These are phyloP conservation scores for Aspergillus sp. DNA, from an alignment of 2,329 filamentous ascomycete genomes.

Conservation along the genomic window DNA sequence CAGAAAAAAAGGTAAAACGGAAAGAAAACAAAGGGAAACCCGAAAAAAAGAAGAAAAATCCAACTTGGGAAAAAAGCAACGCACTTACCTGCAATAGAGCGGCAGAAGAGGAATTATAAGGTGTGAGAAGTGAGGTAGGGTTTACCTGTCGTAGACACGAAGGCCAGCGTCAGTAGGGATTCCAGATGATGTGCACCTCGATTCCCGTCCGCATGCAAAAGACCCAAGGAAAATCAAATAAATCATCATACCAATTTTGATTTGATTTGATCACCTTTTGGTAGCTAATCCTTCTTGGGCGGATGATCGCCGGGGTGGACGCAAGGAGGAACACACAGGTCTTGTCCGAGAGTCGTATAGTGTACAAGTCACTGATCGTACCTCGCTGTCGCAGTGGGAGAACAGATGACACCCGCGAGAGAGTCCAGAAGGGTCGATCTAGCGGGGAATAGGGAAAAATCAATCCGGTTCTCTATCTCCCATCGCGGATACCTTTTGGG, in stretches of 20 bases:
- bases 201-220: conserved; percentile 2
- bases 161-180: too few relatives aligned
- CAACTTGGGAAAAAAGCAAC: background rate
- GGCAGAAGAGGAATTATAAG: background rate
- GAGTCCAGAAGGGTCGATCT: conserved; percentile 19
- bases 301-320: conserved; percentile 20
- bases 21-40: conserved; percentile 4
- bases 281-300: conserved; percentile 12
- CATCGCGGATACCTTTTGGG: background rate
- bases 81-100: background rate
- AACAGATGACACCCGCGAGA: background rate
- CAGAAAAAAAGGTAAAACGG: conserved; percentile 4
- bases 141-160: background rate
- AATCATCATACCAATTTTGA: too few relatives aligned
- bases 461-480: background rate
- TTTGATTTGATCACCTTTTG: too few relatives aligned
- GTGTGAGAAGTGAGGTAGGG: background rate
- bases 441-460: conserved; percentile 7
- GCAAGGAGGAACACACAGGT: conserved; percentile 17
- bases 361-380: too few relatives aligned
- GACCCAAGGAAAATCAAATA: too few relatives aligned
- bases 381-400: background rate
- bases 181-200: too few relatives aligned
- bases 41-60: conserved; percentile 1
- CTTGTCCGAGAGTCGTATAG: too few relatives aligned